phyloP scores from a whole-genome alignment of 192 early-diverging fungal genomes.

The Backusella luteola region DNA sequence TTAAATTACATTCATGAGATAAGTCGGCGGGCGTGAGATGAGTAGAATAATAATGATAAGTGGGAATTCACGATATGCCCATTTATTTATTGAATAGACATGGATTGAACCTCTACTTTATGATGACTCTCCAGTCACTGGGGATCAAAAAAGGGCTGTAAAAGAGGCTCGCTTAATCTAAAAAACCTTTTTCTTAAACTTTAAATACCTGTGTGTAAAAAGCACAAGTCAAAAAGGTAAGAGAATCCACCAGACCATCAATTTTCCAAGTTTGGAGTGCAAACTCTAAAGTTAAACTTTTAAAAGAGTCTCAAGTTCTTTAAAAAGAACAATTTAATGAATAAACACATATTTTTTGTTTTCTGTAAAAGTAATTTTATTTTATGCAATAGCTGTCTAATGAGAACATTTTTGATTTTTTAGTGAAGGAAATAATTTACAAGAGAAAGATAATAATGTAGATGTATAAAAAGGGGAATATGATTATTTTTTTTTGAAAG shows the following conservation, averaged over 20 bases:
- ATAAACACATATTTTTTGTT: not conserved
- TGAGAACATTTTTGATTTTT: slow-evolving; percentile 3
- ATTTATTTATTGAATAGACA: slow-evolving; percentile 28
- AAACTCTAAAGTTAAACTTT: not conserved
- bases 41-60: not conserved
- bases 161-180: no score
- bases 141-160: slow-evolving; percentile 32
- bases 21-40: not conserved
- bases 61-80: not conserved
- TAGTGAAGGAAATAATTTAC: not conserved
- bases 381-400: slow-evolving; percentile 5
- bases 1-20: slow-evolving; percentile 63
- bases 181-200: no score
- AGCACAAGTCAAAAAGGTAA: no score
- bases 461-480: slow-evolving; percentile 3
- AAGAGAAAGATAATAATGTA: not conserved
- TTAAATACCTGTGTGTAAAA: no score
- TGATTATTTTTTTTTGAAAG: not conserved
- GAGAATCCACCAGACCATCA: no score
- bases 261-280: not conserved
- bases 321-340: not conserved
- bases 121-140: slow-evolving; percentile 58
- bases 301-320: not conserved
- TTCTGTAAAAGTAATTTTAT: slow-evolving; percentile 6
- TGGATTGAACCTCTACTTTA: slow-evolving; percentile 67